Base-by-base conservation (phyloP, 768 basidiomycete genomes). In the Hortiboletus flavorubellus region DNA sequence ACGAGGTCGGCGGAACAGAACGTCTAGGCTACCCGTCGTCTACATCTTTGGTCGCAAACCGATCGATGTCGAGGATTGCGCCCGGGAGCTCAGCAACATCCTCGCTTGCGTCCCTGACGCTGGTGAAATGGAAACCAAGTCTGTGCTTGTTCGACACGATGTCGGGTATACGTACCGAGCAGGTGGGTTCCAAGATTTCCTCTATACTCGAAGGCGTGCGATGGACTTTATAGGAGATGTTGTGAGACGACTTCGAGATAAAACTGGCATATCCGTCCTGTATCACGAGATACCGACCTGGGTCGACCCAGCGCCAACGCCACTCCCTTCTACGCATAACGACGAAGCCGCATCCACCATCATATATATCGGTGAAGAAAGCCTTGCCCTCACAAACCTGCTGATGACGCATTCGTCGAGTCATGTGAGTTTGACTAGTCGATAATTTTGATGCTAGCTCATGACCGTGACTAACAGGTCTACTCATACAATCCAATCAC, bases 41-140 rank as follows among this genome's bases (percentile, higher is more conserved):
- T 98, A 96, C 68, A 84, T 98, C 35, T 93, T 98, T 65, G 93
- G 93, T 0, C 85, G 86, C 62, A 84, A 85, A 54, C 59, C 72
- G 0, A 70, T 97, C 34, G 83, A 92, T 57, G 68, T 82, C 1
- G 69, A 75, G 4, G 66, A 76, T 54, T 88, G 85, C 57, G 73
- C 78, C 10, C 60, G 69, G 12, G 69, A 73, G 42, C 60, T 89
- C 14, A 48, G 72, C 16, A 65, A 68, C 16, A 59, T 75, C 12
- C 64, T 81, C 26, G 59, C 68, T 4, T 51, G 12, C 23, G 8
- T 34, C 3, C 5, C 40, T 23, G 56, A 56, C 5, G 46, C 54
- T 16, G 53, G 38, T 12, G 54, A 60, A 23, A 16, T 5, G 31
- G 16, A 10, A 29, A 47, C 53, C 4, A 55, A 69, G n/a, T 68